These are phyloP conservation scores for Termitomyces sp. DNA, from an alignment of 768 basidiomycete species.

Conservation along the genomic window DNA sequence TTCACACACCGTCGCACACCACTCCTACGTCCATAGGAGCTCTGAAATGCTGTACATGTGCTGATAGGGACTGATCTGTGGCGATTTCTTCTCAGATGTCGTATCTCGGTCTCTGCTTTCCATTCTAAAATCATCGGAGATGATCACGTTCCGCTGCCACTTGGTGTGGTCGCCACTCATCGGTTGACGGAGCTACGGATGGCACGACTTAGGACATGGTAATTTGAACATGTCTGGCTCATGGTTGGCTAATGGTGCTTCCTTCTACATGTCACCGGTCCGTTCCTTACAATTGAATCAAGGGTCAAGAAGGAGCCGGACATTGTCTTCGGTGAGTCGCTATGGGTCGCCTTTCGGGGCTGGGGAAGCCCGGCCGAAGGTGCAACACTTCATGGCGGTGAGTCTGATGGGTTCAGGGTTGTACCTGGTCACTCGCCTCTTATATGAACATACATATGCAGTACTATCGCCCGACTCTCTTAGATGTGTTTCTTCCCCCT, in stretches of 20 bases:
- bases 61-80: background rate
- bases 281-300: background rate
- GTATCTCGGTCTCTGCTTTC: background rate
- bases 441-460: background rate
- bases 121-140: background rate
- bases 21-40: background rate
- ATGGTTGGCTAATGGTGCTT: background rate
- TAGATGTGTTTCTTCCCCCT: background rate
- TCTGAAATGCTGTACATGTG: background rate
- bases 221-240: too few species aligned
- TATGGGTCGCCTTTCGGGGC: conserved; percentile 2
- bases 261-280: background rate
- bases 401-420: background rate
- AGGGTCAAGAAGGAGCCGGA: background rate
- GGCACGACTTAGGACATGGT: background rate
- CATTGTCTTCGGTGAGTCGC: background rate
- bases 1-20: background rate
- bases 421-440: background rate
- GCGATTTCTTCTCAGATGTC: background rate
- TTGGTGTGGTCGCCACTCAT: background rate
- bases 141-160: background rate
- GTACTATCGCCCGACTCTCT: background rate
- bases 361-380: conserved; percentile 3
- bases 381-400: conserved; percentile 1
- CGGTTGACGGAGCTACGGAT: background rate